phyloP scores from a whole-genome alignment of 2,329 filamentous ascomycete species.

The Apiospora aurea region DNA sequence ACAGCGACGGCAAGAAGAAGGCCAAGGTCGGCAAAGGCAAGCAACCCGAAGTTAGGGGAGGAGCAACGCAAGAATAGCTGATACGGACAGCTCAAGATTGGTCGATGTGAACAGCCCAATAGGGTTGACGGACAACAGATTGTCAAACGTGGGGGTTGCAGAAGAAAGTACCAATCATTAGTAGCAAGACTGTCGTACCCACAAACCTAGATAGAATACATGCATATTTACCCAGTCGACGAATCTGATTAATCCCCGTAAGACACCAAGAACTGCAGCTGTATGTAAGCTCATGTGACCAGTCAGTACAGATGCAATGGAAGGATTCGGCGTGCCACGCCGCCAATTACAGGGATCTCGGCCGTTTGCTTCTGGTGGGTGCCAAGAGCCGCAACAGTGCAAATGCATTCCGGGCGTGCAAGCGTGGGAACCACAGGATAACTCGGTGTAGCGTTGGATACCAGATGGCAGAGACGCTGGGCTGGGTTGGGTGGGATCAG shows the following conservation, averaged over 20 bases:
- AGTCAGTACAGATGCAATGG: neutral
- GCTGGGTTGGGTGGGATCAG: neutral
- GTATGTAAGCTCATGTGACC: neutral
- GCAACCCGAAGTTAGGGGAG: neutral
- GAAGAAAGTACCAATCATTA: neutral
- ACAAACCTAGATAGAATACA: neutral
- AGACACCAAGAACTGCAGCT: neutral
- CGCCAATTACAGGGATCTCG: slow-evolving; percentile 8
- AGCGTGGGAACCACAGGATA: neutral
- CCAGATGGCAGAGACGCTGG: neutral
- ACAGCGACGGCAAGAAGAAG: neutral
- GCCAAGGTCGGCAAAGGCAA: neutral
- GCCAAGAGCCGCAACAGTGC: neutral
- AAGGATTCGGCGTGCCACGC: neutral
- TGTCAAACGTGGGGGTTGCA: slow-evolving; percentile 4
- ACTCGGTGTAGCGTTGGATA: slow-evolving; percentile 2
- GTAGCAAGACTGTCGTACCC: neutral
- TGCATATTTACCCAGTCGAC: neutral
- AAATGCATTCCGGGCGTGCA: neutral
- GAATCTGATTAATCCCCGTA: neutral
- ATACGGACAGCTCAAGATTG: neutral
- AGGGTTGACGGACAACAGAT: neutral
- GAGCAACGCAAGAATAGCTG: neutral
- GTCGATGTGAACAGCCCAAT: neutral
- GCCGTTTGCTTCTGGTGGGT: neutral